phyloP scores from a whole-genome alignment of 2,329 filamentous ascomycete species.

The Penicillium rolfsii region DNA sequence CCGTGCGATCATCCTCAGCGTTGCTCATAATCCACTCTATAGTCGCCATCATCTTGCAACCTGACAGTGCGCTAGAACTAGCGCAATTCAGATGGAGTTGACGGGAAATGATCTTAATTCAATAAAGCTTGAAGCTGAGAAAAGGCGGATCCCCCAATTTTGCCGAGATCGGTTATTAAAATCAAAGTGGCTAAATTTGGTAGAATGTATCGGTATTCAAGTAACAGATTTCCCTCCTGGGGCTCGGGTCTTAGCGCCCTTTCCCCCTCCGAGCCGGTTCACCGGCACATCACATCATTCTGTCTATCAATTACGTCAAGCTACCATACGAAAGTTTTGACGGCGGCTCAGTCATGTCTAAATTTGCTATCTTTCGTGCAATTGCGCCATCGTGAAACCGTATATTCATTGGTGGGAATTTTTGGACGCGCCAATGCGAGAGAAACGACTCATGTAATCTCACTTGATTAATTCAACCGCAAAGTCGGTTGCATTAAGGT shows the following conservation, averaged over 20 bases:
- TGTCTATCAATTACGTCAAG: neutral
- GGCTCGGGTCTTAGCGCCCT: neutral
- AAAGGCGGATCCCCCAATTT: neutral
- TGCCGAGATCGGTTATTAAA: neutral
- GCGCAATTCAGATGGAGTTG: neutral
- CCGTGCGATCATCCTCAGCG: neutral
- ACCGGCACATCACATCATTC: neutral
- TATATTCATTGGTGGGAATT: neutral
- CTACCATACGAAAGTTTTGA: neutral
- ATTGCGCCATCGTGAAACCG: neutral
- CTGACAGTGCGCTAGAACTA: neutral
- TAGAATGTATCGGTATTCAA: neutral
- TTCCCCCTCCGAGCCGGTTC: neutral
- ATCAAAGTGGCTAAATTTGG: neutral
- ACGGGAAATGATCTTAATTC: neutral
- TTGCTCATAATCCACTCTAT: neutral
- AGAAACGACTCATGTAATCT: neutral
- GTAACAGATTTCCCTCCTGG: neutral
- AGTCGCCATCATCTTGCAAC: neutral
- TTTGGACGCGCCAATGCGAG: neutral
- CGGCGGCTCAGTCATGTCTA: no score
- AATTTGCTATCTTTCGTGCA: neutral
- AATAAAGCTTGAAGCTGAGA: no score
- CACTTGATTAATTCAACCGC: neutral
- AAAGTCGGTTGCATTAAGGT: neutral